These are phyloP conservation scores for Penicillium sp. DNA, from an alignment of 2,329 filamentous ascomycete species.

Conservation along the genomic window DNA sequence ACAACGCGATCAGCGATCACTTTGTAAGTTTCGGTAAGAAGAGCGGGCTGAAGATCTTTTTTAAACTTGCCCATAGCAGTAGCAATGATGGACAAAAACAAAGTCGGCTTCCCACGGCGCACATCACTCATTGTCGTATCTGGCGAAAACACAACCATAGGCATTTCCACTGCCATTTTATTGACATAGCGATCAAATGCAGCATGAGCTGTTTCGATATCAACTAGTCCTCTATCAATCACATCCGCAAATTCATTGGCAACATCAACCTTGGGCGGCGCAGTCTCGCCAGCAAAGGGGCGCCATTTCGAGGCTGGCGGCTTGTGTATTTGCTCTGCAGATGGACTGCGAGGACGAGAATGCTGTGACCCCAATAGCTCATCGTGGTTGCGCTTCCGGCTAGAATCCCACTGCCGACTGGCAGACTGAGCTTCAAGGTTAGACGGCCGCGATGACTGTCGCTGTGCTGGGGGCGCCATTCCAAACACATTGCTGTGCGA, in stretches of 20 bases:
- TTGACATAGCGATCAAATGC: slow-evolving; percentile 55
- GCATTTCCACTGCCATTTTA: slow-evolving; percentile 52
- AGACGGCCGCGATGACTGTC: slow-evolving; percentile 25
- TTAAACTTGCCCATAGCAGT: slow-evolving; percentile 50
- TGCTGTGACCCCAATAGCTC: slow-evolving; percentile 25
- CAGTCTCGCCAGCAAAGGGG: slow-evolving; percentile 14
- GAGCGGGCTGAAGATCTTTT: slow-evolving; percentile 53
- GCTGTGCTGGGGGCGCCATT: slow-evolving; percentile 4
- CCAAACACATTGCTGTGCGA: slow-evolving; percentile 28
- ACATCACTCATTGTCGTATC: slow-evolving; percentile 52
- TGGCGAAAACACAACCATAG: slow-evolving; percentile 54
- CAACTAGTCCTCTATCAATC: slow-evolving; percentile 49
- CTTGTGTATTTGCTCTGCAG: slow-evolving; percentile 18
- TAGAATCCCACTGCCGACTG: slow-evolving; percentile 28
- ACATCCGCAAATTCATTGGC: slow-evolving; percentile 41
- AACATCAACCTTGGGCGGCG: slow-evolving; percentile 14
- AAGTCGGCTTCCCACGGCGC: slow-evolving; percentile 54
- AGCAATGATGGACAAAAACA: slow-evolving; percentile 56
- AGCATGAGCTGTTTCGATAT: slow-evolving; percentile 47
- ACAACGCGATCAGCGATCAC: slow-evolving; percentile 69
- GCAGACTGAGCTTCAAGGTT: slow-evolving; percentile 33
- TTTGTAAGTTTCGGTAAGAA: slow-evolving; percentile 66
- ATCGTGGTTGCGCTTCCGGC: slow-evolving; percentile 28
- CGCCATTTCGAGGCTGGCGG: slow-evolving; percentile 20
- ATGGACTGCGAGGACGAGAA: slow-evolving; percentile 20